Percentiles rank a stretch among this genome's conserved stretches.
phyloP scores from a whole-genome alignment of 2,329 filamentous ascomycete genomes.

The Bipolaris bicolor region DNA sequence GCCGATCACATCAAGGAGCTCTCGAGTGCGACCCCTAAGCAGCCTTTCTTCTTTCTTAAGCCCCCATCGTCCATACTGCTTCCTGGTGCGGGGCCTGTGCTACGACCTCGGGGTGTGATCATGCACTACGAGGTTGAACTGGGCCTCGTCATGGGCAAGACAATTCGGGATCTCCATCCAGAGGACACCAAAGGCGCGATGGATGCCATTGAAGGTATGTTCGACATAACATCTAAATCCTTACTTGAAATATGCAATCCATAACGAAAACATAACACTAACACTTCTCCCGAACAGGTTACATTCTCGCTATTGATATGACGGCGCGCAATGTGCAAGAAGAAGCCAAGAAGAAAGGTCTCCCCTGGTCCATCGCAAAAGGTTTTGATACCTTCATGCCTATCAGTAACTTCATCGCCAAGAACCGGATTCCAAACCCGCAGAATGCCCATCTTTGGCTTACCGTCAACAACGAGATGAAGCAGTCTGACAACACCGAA shows the following conservation, averaged over 20 bases:
- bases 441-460: slow-evolving; percentile 88
- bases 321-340: slow-evolving; percentile 94
- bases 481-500: slow-evolving; percentile 86
- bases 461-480: slow-evolving; percentile 77
- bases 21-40: slow-evolving; percentile 83
- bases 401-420: slow-evolving; percentile 79
- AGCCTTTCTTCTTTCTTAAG: slow-evolving; percentile 99
- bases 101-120: slow-evolving; percentile 81
- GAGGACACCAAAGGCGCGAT: slow-evolving; percentile 77
- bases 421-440: slow-evolving; percentile 80
- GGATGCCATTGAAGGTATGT: slow-evolving; percentile 78
- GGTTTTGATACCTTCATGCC: slow-evolving; percentile 98
- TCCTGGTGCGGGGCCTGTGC: slow-evolving; percentile 77
- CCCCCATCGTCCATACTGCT: slow-evolving; percentile 84
- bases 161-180: slow-evolving; percentile 74
- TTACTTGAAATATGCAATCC: background rate
- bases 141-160: slow-evolving; percentile 84
- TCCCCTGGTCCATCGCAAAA: slow-evolving; percentile 96
- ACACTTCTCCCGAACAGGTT: slow-evolving; percentile 60
- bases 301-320: slow-evolving; percentile 94
- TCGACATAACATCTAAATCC: background rate
- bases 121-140: slow-evolving; percentile 97
- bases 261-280: background rate
- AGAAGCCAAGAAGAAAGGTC: slow-evolving; percentile 94
- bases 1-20: slow-evolving; percentile 95